Base-by-base conservation (phyloP, 495 filamentous ascomycete species). In the Stereocaulon alpinum region DNA sequence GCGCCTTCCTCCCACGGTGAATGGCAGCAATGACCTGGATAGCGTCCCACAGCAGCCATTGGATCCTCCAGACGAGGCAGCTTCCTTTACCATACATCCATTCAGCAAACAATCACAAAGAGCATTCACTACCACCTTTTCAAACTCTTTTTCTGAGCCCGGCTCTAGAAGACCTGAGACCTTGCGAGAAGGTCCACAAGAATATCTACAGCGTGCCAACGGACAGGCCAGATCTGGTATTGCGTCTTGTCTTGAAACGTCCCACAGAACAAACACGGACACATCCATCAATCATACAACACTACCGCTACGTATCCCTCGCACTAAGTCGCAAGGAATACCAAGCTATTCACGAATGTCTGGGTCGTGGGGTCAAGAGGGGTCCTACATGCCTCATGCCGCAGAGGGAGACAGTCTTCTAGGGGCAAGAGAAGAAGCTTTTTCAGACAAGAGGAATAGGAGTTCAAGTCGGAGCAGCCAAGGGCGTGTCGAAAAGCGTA, bases 401-500 rank as follows among this genome's bases (percentile, higher is more conserved):
- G 27, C 18, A 32, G 24, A 34, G 27, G 40, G 17, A 45, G 24
- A 29, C 57, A 50, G 18, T n/a, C 29, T 10, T 17, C 29, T 45
- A 14, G 40, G 48, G 17, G 47, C 52, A 22, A 51, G 60, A 15
- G 43, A 58, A 24, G 65, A 56, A 6, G 56, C 43, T 4, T 58
- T 55, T 20, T 40, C 60, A 37, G 53, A 62, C 27, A 64, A 63
- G 18, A 64, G 64, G 22, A 73, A 76, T 34, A 68, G 73, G 32
- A 75, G 70, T 47, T 65, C 78, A 32, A 78, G 73, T 63, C 70
- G 73, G 55, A 68, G 74, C 59, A 72, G 74, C 20, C 69, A 74
- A 47, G 70, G 73, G 15, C 73, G 74, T 24, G 86, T 95, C 15
- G 91, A 95, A 60, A 87, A 86, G 69, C 87, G 86, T 20, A 91